Evolutionary conservation across 2,329 filamentous ascomycete species (phyloP), one percentile per base, ranked within the genome.

Genomic region (Sporothrix humicola): DNA sequence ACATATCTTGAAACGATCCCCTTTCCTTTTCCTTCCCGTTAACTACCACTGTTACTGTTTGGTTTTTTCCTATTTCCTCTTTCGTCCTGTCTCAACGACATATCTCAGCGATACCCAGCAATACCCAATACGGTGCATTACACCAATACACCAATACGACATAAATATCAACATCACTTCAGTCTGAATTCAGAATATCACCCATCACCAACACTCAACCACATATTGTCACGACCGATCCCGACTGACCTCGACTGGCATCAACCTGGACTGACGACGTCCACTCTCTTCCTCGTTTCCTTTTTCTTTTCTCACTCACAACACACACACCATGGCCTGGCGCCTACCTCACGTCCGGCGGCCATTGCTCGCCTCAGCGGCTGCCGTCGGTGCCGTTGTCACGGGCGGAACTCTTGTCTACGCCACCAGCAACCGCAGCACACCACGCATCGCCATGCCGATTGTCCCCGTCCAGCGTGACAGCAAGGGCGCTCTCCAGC

Each of bases 401-500:
- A 58, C 66, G 13, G 66, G 71, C n/a, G 52, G 52, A 31, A 56
- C 58, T 7, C 65, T 74, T 13, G 65, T 71, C 17, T 63, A 72
- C 54, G 61, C 58, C 13, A 37, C 46, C 46, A 61, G 44, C 6
- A 48, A 31, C 46, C 54, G 48, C 15, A 31, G 44, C 26, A 26
- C 71, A 9, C 31, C 61, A 1, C 15, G 52, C 42, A 2, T 68
- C 37, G 8, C 58, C 8, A 69, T 70, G 69, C 74, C 74, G 20
- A 58, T 74, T 12, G 69, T 74, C 15, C 72, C 71, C 9, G 68
- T 73, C n/a, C 56, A 74, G 58, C 74, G 74, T 13, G 72, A 75
- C 56, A 37, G 58, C 42, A 12, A 31, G 17, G 74, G 72, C 20
- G 63, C 52, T 59, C 69, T 74, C 68, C 69, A 70, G 68, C 69